Percentiles rank a stretch among this genome's conserved stretches.
phyloP scores from a whole-genome alignment of 208 protist genomes.

The Leishmania tropica region DNA sequence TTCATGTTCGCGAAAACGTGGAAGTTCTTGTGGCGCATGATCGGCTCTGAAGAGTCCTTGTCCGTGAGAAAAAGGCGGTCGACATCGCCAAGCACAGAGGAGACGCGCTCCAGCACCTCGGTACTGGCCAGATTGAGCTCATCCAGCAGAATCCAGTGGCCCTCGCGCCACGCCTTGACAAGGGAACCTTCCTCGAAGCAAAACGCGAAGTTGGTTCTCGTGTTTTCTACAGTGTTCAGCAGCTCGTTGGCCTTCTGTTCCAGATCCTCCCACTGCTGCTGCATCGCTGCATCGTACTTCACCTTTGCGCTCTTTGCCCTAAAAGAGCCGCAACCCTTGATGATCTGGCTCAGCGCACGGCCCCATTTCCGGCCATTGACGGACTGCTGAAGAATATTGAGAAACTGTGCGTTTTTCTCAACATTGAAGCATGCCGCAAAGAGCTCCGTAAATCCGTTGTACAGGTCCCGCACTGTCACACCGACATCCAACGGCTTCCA shows the following conservation, averaged over 20 bases:
- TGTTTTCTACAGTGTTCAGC: conserved; percentile 57
- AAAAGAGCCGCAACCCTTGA: conserved; percentile 79
- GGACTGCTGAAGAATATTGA: conserved; percentile 63
- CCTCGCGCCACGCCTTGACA: conserved; percentile 95
- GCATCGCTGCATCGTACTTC: conserved; percentile 17
- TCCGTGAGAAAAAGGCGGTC: conserved; percentile 86
- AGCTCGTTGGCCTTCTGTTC: conserved; percentile 47
- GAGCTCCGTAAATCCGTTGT: conserved; percentile 90
- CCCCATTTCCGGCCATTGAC: conserved; percentile 73
- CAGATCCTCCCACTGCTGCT: conserved; percentile 64
- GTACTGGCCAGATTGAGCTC: conserved; percentile 99
- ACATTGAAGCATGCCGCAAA: conserved; percentile 95
- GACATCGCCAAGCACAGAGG: conserved; percentile 94
- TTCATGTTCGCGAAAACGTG: conserved; percentile 99
- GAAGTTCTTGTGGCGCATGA: conserved; percentile 97
- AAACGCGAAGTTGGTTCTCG: conserved; percentile 95
- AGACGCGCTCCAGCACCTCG: conserved; percentile 97
- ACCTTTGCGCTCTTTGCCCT: conserved; percentile 52
- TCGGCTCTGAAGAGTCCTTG: conserved; percentile 60
- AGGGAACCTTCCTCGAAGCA: conserved; percentile 98
- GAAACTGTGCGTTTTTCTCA: conserved; percentile 81
- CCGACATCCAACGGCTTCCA: conserved; percentile 98
- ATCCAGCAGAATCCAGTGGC: conserved; percentile 99
- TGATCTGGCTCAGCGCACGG: conserved; percentile 60
- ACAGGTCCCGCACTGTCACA: conserved; percentile 63